A percentile compares a stretch with the other conserved stretches of the same genome.
phyloP scores from a whole-genome alignment of 768 basidiomycete species.

The Lactarius psammicola region DNA sequence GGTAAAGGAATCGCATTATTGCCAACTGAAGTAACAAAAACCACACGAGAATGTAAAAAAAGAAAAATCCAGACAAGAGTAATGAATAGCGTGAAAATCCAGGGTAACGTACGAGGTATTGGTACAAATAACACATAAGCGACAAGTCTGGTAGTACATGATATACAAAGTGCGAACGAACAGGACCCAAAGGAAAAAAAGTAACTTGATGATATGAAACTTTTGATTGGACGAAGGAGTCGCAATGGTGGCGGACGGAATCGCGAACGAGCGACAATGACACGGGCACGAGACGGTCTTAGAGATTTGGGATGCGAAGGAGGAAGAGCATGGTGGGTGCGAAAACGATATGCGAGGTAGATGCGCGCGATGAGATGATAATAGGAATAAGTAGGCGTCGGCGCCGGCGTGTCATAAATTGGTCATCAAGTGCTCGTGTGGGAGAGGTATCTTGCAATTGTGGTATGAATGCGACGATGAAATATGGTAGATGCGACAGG shows the following conservation, averaged over 20 bases:
- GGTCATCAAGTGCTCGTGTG: constrained; percentile 26
- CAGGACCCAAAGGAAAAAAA: constrained; percentile 5
- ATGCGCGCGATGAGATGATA: constrained; percentile 29
- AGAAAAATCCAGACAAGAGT: background rate
- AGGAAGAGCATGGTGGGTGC: constrained; percentile 15
- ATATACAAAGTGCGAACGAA: constrained; percentile 25
- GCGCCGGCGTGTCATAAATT: constrained; percentile 23
- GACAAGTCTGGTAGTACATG: constrained; percentile 25
- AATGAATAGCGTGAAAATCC: constrained; percentile 26
- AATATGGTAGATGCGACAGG: constrained; percentile 16
- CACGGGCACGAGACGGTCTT: constrained; percentile 24
- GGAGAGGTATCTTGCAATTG: constrained; percentile 29
- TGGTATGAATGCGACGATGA: constrained; percentile 26
- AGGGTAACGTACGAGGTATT: constrained; percentile 28
- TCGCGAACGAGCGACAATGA: constrained; percentile 23
- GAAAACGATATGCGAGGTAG: constrained; percentile 26
- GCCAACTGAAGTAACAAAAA: constrained; percentile 13
- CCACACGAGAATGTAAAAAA: background rate
- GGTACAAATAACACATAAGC: constrained; percentile 25
- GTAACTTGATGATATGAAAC: constrained; percentile 22
- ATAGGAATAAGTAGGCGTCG: constrained; percentile 30
- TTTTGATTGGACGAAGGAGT: constrained; percentile 27
- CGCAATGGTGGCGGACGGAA: constrained; percentile 10
- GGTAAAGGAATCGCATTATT: constrained; percentile 20
- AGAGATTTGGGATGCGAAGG: constrained; percentile 14